Conservation (phyloP, 768 basidiomycete genomes). For the Mycena indigotica region DNA sequence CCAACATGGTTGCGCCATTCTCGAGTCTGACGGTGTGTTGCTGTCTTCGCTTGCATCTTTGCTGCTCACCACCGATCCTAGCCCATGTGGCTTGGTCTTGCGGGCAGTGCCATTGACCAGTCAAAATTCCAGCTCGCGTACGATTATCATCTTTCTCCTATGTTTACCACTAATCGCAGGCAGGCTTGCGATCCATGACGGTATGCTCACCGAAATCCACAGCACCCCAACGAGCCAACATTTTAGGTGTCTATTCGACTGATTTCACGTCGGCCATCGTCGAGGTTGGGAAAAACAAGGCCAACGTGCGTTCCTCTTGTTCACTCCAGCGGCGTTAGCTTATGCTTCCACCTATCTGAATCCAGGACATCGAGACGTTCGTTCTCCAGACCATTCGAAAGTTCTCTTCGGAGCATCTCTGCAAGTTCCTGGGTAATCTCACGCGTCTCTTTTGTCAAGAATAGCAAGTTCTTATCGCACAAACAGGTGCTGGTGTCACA, state of each 20-base stretch:
- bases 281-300: slow-evolving; percentile 52
- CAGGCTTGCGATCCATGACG: slow-evolving; percentile 73
- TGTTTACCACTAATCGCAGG: not conserved
- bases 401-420: slow-evolving; percentile 75
- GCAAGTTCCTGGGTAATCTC: slow-evolving; percentile 69
- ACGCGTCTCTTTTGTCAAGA: slow-evolving; percentile 2
- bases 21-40: slow-evolving; percentile 65
- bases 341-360: not conserved
- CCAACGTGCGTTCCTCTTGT: slow-evolving; percentile 24
- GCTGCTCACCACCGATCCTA: slow-evolving; percentile 34
- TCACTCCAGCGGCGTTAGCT: no score
- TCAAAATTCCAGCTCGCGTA: slow-evolving; percentile 68
- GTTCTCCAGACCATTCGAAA: slow-evolving; percentile 67
- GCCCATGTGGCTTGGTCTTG: slow-evolving; percentile 90
- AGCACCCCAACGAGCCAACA: no score
- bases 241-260: slow-evolving; percentile 80
- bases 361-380: slow-evolving; percentile 60
- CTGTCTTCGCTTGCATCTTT: slow-evolving; percentile 26
- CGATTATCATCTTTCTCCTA: not conserved
- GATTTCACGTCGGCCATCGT: slow-evolving; percentile 68
- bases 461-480: not conserved
- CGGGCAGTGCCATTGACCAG: slow-evolving; percentile 61
- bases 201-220: no score
- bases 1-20: slow-evolving; percentile 55
- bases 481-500: slow-evolving; percentile 67